Base-by-base conservation (phyloP, 495 filamentous ascomycete species). In the Sphaerosporella brunnea region DNA sequence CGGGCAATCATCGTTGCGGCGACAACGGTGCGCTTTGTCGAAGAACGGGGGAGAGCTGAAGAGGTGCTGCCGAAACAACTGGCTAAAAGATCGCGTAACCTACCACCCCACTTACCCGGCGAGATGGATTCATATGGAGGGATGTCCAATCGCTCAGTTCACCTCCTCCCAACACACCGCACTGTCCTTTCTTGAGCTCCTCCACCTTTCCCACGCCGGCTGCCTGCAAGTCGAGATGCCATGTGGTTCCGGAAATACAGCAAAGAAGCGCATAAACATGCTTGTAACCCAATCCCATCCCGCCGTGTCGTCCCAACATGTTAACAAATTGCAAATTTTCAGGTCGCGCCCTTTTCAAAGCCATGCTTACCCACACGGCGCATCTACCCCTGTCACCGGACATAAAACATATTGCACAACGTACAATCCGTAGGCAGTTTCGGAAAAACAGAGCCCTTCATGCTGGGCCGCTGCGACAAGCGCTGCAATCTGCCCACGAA, bases 291-390 rank as follows among this genome's bases (percentile, higher is more conserved):
- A n/a, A 25, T 45, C 35, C 18, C 34, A n/a, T 37, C 46, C 4
- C 25, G 32, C 4, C 25, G 9, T 2, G 2, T 35, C 2, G 9
- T 35, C 15, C 25, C 30, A n/a, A 36, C 36, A 4, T 3, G 28
- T 13, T 44, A 26, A 25, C 24, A n/a, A 30, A 2, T 13, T 39
- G 36, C 5, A 8, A 4, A 32, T 44, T 23, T 7, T 48, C 38
- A 61, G 58, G 58, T n/a, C 50, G 55, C 15, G 49, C 49, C 2
- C 53, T 60, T 19, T 61, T 60, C 32, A 53, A 46, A 48, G 53
- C 53, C n/a, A 46, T 61, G 21, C 57, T 61, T 28, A 35, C 44
- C 1, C 53, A 53, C 36, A 46, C 43, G 39, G 35, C 28, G 3
- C 53, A 57, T 40, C 53, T 61, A 25, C 58, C 58, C 2, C 13